Conservation (phyloP, 148 eudicot species). For the Arctostaphylos glauca region DNA sequence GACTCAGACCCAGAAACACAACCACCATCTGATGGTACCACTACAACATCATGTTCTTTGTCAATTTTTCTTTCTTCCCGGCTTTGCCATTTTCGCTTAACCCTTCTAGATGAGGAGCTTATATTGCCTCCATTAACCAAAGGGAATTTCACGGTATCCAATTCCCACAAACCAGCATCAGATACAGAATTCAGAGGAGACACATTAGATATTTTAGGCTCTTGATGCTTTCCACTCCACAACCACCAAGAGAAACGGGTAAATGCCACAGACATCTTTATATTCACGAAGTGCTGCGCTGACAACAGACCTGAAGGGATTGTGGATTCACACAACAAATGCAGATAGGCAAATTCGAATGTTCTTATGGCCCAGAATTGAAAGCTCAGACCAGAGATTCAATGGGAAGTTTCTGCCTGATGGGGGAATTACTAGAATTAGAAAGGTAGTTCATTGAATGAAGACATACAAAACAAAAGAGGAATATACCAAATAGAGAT, state of each 20-base stretch:
- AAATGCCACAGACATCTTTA: slow-evolving; percentile 35
- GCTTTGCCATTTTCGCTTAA: slow-evolving; percentile 33
- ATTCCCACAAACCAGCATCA: slow-evolving; percentile 30
- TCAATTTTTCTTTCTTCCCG: slow-evolving; percentile 38
- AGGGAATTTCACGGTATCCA: slow-evolving; percentile 35
- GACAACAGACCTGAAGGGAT: background rate
- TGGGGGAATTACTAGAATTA: slow-evolving; percentile 3
- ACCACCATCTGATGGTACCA: slow-evolving; percentile 48
- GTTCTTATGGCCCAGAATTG: slow-evolving; percentile 6
- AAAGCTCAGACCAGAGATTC: background rate
- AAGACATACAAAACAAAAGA: background rate
- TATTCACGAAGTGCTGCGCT: background rate
- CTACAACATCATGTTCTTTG: slow-evolving; percentile 42
- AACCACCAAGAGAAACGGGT: slow-evolving; percentile 36
- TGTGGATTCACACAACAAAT: background rate
- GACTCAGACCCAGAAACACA: slow-evolving; percentile 53
- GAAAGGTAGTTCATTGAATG: background rate
- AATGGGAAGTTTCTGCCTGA: background rate
- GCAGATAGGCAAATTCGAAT: background rate
- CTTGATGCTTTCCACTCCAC: slow-evolving; percentile 36
- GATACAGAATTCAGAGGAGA: slow-evolving; percentile 24
- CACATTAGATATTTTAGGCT: slow-evolving; percentile 21
- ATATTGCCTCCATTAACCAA: slow-evolving; percentile 20
- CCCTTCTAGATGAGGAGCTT: slow-evolving; percentile 30
- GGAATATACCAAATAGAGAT: background rate